These are phyloP conservation scores for Delonix regia DNA, from an alignment of 306 rosid genomes.

Conservation along the genomic window DNA sequence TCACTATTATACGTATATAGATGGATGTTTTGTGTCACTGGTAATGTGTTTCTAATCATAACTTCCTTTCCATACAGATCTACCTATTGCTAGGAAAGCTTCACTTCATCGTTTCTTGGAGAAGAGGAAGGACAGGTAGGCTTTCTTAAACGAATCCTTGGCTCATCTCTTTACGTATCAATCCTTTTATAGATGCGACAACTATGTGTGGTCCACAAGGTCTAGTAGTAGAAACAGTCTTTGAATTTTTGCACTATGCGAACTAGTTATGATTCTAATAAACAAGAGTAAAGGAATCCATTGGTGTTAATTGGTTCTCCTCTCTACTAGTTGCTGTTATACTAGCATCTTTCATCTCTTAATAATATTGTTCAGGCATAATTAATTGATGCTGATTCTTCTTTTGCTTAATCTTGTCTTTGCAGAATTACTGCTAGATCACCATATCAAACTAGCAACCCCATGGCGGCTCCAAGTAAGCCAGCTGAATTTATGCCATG, in stretches of 20 bases:
- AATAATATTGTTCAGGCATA: neutral
- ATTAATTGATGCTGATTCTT: neutral
- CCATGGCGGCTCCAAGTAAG: conserved; percentile 30
- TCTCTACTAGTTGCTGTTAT: neutral
- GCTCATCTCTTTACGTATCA: neutral
- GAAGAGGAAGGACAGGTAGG: conserved; percentile 82
- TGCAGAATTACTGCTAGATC: conserved; percentile 62
- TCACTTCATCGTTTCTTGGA: conserved; percentile 83
- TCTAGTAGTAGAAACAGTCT: neutral
- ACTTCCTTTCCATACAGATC: conserved; percentile 46
- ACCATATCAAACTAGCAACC: conserved; percentile 64
- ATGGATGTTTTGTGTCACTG: neutral
- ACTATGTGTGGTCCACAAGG: no score
- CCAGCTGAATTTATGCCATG: conserved; percentile 52
- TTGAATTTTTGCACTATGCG: no score
- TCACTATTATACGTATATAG: neutral
- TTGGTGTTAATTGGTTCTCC: neutral
- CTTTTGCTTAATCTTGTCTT: neutral
- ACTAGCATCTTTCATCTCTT: neutral
- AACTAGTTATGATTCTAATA: no score
- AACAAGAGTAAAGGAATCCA: neutral
- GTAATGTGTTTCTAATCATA: conserved; percentile 37
- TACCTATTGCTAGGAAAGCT: conserved; percentile 82
- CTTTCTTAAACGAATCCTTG: conserved; percentile 4
- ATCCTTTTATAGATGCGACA: neutral